Evolutionary conservation across 2,329 filamentous ascomycete genomes (phyloP).

Genomic region (Verticillium nonalfalfae): DNA sequence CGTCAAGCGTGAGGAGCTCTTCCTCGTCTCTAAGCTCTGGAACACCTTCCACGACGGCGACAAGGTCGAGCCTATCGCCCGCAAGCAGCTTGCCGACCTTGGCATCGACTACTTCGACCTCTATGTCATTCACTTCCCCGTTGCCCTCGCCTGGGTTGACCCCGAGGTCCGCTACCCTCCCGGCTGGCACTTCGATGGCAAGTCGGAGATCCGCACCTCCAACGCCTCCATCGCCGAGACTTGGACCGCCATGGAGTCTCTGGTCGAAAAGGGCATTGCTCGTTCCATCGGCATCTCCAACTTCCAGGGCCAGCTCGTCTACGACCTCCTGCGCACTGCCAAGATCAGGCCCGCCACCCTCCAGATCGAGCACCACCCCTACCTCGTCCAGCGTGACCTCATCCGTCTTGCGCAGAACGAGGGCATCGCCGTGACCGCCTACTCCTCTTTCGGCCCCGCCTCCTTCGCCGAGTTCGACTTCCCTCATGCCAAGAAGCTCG

Average conservation of each 20-base stretch:
- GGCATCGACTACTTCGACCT: constrained; percentile 86
- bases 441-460: constrained; percentile 77
- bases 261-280: constrained; percentile 63
- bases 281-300: constrained; percentile 76
- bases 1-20: constrained; percentile 80
- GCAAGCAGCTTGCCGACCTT: constrained; percentile 76
- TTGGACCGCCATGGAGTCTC: constrained; percentile 72
- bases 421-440: constrained; percentile 71
- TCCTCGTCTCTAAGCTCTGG: constrained; percentile 92
- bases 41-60: constrained; percentile 83
- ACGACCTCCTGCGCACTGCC: constrained; percentile 75
- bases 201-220: constrained; percentile 53
- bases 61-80: constrained; percentile 67
- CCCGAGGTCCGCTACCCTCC: constrained; percentile 74
- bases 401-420: constrained; percentile 63
- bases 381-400: constrained; percentile 70
- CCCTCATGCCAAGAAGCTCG: constrained; percentile 57
- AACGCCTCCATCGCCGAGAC: constrained; percentile 74
- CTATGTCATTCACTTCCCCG: constrained; percentile 84
- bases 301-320: constrained; percentile 71
- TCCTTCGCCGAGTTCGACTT: constrained; percentile 73
- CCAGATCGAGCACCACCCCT: constrained; percentile 88
- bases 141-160: constrained; percentile 80
- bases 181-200: constrained; percentile 64
- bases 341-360: constrained; percentile 68